These are phyloP conservation scores for Dalechampia spathulata DNA, from an alignment of 441 rosid species.

Conservation along the genomic window DNA sequence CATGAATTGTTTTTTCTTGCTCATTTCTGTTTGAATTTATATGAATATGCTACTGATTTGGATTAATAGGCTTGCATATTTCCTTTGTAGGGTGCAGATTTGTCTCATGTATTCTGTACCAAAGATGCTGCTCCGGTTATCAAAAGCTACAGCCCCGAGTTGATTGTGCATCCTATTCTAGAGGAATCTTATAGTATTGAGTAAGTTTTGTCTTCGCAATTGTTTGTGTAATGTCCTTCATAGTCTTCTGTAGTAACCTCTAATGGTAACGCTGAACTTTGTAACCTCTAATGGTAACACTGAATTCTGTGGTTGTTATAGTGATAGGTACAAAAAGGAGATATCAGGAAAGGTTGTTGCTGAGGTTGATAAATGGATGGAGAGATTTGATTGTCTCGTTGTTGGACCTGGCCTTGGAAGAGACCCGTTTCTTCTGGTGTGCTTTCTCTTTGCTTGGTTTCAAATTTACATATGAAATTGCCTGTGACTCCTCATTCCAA, in stretches of 20 bases:
- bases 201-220: slow-evolving; percentile 22
- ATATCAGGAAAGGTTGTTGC: slow-evolving; percentile 48
- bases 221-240: neutral
- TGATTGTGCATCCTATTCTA: slow-evolving; percentile 85
- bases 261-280: neutral
- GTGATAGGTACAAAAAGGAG: slow-evolving; percentile 44
- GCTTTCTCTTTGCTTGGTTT: slow-evolving; percentile 13
- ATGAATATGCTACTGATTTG: neutral
- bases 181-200: slow-evolving; percentile 72
- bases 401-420: slow-evolving; percentile 99
- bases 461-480: neutral
- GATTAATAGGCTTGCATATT: slow-evolving; percentile 7
- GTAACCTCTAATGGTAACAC: slow-evolving; percentile 4
- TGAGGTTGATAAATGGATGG: slow-evolving; percentile 88
- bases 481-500: neutral
- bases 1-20: neutral
- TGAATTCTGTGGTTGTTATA: slow-evolving; percentile 19
- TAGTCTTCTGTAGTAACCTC: neutral
- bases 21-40: neutral
- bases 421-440: slow-evolving; percentile 82
- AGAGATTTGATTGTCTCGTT: slow-evolving; percentile 90
- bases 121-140: slow-evolving; percentile 91
- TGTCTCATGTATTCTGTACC: slow-evolving; percentile 95
- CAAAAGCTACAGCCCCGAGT: slow-evolving; percentile 92
- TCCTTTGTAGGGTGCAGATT: slow-evolving; percentile 74